Percentiles rank a stretch among this genome's conserved stretches.
Conservation (phyloP, 2,329 filamentous ascomycete species). For the Chaetomium globosum region DNA sequence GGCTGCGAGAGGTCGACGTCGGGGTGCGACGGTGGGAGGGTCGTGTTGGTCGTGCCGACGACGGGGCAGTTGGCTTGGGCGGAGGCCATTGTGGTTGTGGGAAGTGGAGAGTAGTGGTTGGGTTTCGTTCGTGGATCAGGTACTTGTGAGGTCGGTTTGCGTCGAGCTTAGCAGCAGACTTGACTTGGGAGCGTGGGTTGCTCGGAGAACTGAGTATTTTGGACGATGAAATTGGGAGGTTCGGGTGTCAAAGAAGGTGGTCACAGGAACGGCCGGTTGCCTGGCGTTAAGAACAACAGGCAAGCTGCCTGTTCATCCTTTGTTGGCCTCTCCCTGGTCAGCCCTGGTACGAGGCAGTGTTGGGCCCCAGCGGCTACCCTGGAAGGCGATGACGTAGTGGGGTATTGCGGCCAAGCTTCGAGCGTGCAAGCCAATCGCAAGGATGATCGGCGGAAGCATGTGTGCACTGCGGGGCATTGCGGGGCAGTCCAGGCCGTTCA, state of each 20-base stretch:
- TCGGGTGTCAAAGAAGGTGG: background rate
- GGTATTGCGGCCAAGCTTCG: background rate
- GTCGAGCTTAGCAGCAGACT: background rate
- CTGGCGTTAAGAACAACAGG: background rate
- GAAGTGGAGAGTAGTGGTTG: background rate
- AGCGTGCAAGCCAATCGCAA: background rate
- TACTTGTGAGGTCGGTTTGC: background rate
- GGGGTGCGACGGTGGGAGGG: slow-evolving; percentile 46
- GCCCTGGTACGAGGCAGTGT: background rate
- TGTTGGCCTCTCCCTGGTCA: slow-evolving; percentile 18
- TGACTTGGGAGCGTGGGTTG: too few relatives aligned
- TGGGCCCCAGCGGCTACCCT: slow-evolving; percentile 17
- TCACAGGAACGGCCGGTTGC: background rate
- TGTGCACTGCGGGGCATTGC: background rate
- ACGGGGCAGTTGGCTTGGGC: slow-evolving; percentile 46
- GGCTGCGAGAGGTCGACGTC: slow-evolving; percentile 47
- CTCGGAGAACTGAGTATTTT: background rate
- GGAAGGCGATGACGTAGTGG: slow-evolving; percentile 31
- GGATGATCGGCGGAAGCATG: background rate
- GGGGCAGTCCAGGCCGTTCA: background rate
- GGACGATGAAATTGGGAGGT: background rate
- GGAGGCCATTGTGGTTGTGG: slow-evolving; percentile 29
- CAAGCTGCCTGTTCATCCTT: slow-evolving; percentile 5
- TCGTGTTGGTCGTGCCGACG: slow-evolving; percentile 48
- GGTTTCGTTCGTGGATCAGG: background rate